phyloP scores from a whole-genome alignment of 768 basidiomycete species.

The Nevesoporus exiguus region DNA sequence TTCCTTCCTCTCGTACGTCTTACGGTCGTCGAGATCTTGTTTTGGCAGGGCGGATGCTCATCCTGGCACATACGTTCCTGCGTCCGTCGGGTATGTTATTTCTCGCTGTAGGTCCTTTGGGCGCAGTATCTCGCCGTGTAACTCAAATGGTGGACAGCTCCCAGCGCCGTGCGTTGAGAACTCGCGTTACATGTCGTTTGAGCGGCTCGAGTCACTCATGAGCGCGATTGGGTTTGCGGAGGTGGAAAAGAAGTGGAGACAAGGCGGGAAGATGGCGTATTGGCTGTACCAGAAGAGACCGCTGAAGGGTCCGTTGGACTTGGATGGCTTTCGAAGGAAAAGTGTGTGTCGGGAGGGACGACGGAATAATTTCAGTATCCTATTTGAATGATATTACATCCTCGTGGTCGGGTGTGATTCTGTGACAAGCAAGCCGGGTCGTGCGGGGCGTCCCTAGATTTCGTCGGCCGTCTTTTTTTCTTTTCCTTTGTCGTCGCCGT shows the following conservation, averaged over 20 bases:
- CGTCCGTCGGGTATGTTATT: constrained; percentile 57
- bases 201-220: constrained; percentile 59
- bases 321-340: constrained; percentile 49
- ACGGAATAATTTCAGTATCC: constrained; percentile 77
- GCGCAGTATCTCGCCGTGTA: background rate
- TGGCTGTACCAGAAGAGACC: constrained; percentile 65
- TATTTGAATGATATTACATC: constrained; percentile 27
- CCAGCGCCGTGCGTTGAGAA: constrained; percentile 83
- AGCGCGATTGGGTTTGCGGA: constrained; percentile 57
- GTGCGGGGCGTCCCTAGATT: constrained; percentile 7
- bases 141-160: constrained; percentile 46
- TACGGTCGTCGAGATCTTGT: background rate
- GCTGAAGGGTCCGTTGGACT: background rate
- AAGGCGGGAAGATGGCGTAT: constrained; percentile 82
- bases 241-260: constrained; percentile 57
- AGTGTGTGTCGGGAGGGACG: constrained; percentile 56
- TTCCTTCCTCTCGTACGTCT: background rate
- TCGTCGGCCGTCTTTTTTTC: constrained; percentile 6
- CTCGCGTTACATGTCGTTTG: constrained; percentile 74
- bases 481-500: constrained; percentile 6
- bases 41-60: constrained; percentile 65
- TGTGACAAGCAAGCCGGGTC: background rate
- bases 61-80: constrained; percentile 56
- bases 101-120: constrained; percentile 52
- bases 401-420: background rate